These are phyloP conservation scores for Suillus discolor DNA, from an alignment of 768 basidiomycete species.

Conservation along the genomic window DNA sequence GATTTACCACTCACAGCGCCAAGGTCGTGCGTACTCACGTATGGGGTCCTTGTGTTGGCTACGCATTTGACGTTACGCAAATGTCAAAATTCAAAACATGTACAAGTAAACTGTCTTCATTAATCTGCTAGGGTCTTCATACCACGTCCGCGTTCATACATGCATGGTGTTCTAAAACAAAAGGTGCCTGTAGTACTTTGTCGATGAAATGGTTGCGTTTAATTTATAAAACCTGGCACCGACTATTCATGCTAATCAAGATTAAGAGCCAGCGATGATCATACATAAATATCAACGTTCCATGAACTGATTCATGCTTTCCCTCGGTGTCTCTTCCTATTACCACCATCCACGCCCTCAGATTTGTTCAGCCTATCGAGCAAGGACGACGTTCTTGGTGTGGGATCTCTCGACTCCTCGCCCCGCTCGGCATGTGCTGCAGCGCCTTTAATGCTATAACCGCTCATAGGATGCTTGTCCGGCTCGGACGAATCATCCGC, in stretches of 20 bases:
- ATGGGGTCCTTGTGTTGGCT: not conserved
- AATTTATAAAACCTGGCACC: not conserved
- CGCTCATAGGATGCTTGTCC: slow-evolving; percentile 40
- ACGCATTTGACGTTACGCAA: not conserved
- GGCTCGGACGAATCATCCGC: slow-evolving; percentile 28
- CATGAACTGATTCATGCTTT: slow-evolving; percentile 6
- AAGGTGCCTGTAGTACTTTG: not conserved
- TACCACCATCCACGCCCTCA: slow-evolving; percentile 20
- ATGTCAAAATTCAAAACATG: not conserved
- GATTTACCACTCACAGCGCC: not conserved
- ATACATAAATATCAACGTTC: slow-evolving; percentile 2
- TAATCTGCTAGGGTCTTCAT: not conserved
- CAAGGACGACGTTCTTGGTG: slow-evolving; percentile 27
- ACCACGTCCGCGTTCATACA: not conserved
- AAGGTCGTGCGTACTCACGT: not conserved
- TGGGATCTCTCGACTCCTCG: slow-evolving; percentile 15
- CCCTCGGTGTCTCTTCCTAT: slow-evolving; percentile 30
- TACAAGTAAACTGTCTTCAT: not conserved
- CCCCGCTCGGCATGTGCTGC: slow-evolving; percentile 36
- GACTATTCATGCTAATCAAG: slow-evolving; percentile 1
- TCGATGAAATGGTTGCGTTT: not conserved
- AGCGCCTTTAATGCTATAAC: slow-evolving; percentile 58
- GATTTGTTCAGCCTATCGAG: slow-evolving; percentile 37
- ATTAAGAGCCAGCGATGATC: not conserved
- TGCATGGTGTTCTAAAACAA: not conserved